These are phyloP conservation scores for Diplodia mutila DNA, from an alignment of 2,329 filamentous ascomycete species.

Conservation along the genomic window DNA sequence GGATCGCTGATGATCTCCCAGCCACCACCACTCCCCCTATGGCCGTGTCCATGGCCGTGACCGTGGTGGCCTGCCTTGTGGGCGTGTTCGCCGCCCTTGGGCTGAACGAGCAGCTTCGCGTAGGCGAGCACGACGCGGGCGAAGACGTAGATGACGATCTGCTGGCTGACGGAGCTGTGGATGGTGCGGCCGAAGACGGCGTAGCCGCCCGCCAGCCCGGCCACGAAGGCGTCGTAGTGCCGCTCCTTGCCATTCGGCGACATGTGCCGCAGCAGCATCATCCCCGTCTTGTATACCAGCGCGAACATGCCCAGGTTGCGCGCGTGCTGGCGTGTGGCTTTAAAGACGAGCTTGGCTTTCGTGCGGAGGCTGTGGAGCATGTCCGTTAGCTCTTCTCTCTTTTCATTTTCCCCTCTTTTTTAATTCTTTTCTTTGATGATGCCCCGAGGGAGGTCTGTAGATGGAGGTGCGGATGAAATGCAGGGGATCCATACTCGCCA, in stretches of 20 bases:
- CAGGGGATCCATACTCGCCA: conserved; percentile 67
- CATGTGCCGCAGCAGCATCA: conserved; percentile 71
- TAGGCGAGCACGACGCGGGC: conserved; percentile 84
- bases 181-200: conserved; percentile 83
- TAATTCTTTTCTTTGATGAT: no score
- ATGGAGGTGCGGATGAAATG: background rate
- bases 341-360: conserved; percentile 76
- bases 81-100: conserved; percentile 37
- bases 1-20: conserved; percentile 46
- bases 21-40: conserved; percentile 43
- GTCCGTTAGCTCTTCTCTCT: background rate
- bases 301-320: conserved; percentile 91
- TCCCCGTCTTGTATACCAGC: conserved; percentile 81
- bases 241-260: conserved; percentile 60
- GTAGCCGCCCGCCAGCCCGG: conserved; percentile 88
- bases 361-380: conserved; percentile 64
- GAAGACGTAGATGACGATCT: conserved; percentile 98
- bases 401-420: background rate
- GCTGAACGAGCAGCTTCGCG: conserved; percentile 79
- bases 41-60: conserved; percentile 1
- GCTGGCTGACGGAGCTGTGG: conserved; percentile 83
- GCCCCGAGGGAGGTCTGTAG: no score
- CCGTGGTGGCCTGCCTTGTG: background rate
- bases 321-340: conserved; percentile 88
- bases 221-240: conserved; percentile 81